Conservation (phyloP, 1,139 yeast genomes). For the Taiozyma sp. region DNA sequence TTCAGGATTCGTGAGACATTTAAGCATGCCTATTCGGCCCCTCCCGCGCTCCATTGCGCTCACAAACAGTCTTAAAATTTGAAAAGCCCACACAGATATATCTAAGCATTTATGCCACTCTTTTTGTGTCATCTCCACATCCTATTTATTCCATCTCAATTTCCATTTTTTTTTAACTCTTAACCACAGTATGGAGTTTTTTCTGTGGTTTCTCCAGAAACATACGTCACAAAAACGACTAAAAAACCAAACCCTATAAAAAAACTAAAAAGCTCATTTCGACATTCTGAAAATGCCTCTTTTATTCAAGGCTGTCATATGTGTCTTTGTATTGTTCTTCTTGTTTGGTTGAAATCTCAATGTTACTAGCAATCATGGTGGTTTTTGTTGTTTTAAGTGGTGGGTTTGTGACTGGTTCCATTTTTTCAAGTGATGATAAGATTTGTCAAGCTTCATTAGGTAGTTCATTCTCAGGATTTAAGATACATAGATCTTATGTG, state of each 20-base stretch:
- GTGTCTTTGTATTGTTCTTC: background rate
- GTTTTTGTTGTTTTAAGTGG: background rate
- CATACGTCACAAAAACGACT: background rate
- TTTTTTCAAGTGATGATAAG: constrained; percentile 3
- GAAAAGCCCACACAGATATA: background rate
- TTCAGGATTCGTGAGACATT: background rate
- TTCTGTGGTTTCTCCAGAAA: background rate
- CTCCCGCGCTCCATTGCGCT: background rate
- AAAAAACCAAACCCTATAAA: background rate
- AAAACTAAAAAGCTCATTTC: background rate
- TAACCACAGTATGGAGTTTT: too few species aligned
- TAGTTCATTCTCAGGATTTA: constrained; percentile 48
- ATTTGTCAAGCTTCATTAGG: constrained; percentile 8
- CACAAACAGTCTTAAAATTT: background rate
- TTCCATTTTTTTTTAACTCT: background rate
- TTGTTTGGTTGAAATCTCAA: background rate
- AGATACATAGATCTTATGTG: constrained; percentile 46
- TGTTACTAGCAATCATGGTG: background rate
- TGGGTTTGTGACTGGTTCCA: background rate
- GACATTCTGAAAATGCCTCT: background rate
- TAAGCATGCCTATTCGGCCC: background rate
- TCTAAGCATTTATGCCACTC: background rate
- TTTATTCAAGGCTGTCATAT: background rate
- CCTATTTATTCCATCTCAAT: background rate
- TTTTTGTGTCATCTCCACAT: background rate